A percentile compares a stretch with the other conserved stretches of the same genome.
Conservation (phyloP, 805 yeast species). For the Candida gorgasii region DNA sequence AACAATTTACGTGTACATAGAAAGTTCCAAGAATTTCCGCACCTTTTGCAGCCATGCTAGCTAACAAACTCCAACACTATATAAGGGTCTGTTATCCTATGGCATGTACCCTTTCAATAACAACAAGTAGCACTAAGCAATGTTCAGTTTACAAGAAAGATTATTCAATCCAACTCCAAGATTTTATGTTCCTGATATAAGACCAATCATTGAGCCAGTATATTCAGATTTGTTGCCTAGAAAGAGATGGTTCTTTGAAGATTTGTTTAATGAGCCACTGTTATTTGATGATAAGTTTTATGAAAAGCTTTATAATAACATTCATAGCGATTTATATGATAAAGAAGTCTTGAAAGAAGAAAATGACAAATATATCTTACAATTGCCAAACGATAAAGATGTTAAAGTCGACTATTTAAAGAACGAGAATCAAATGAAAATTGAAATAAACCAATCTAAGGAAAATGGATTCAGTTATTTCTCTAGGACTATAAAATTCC, state of each 20-base stretch:
- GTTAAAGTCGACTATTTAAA: background rate
- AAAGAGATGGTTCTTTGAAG: background rate
- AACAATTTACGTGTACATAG: no score
- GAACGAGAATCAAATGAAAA: background rate
- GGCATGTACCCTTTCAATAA: no score
- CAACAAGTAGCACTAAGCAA: background rate
- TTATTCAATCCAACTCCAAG: constrained; percentile 1
- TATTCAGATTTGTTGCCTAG: background rate
- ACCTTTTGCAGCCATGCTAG: no score
- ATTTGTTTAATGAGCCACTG: background rate
- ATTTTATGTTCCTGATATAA: background rate
- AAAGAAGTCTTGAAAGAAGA: background rate
- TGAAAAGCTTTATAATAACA: no score
- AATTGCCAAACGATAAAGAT: background rate
- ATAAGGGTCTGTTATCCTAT: no score
- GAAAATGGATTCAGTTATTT: background rate
- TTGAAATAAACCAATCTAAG: background rate
- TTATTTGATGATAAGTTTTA: background rate
- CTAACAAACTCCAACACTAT: no score
- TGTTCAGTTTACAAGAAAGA: constrained; percentile 1
- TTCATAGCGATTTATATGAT: background rate
- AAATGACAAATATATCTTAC: background rate
- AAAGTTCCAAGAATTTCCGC: no score
- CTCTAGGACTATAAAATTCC: background rate
- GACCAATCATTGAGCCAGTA: background rate